Base-by-base conservation (phyloP, 176 grass and related monocot species). In the Phoenix dactylifera region DNA sequence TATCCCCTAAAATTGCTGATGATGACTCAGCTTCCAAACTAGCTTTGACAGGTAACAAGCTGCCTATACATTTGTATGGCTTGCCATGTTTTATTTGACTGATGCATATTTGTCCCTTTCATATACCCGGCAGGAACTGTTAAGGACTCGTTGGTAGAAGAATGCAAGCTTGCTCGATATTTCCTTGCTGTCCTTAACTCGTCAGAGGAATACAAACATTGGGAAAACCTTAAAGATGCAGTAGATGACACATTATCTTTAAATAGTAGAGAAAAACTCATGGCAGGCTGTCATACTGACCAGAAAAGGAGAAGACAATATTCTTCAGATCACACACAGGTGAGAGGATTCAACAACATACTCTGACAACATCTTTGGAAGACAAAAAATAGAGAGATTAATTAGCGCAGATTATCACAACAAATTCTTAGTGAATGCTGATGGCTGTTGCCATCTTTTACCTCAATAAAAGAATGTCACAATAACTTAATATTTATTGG, bases 261-360 rank as follows among this genome's bases (percentile, higher is more conserved):
- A 20, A 20, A 16, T 6, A 72, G 48, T 35, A 57, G 60, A 56
- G 76, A 19, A 24, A 68, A 44, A 16, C 59, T 15, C 5, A 6
- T 44, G 18, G 30, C 48, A 29, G 18, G 10, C 4, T 6, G 39
- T 63, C 7, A 50, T 2, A 15, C 60, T 24, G 3, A 1, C 49
- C 30, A 71, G 24, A 64, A 60, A 23, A 74, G 25, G 49, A 68
- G 60, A 64, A 55, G 75, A n/a, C 72, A 74, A 73, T 70, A 82
- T 74, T 22, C 72, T 58, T 95, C 85, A 50, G 89, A 95, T 82
- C 85, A 88, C 71, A 95, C 81, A 17, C 83, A 95, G 75, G 84
- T 95, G 12, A 51, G 30, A 57, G 35, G 39, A 9, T 50, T 7
- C 6, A 16, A 5, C 19, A 50, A 6, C 23, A 49, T 18, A 35